Base-by-base conservation (phyloP, 176 grass and related monocot species). In the Pharus latifolius region DNA sequence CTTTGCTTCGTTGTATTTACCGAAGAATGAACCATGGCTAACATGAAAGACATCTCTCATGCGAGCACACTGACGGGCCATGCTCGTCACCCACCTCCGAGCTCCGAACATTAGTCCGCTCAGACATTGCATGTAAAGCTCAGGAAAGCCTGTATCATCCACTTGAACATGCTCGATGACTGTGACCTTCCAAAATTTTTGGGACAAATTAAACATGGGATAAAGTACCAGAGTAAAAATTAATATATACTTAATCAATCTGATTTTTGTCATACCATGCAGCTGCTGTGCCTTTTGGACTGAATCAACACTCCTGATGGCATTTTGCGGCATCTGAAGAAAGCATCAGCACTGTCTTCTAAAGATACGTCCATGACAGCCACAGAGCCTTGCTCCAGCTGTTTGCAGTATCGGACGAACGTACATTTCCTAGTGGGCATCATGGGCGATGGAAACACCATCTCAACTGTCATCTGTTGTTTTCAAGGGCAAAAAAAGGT, bases 221-320 rank as follows among this genome's bases (percentile, higher is more conserved):
- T 23, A 28, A 5, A n/a, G 8, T 25, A 54, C 1, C 1, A 44
- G 2, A 2, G 11, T 29, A 37, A 41, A 60, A 26, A 16, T 12
- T 7, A 7, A 16, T n/a, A n/a, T n/a, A n/a, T 54, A 28, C 27
- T 30, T 32, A 38, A 16, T 17, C 47, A 26, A 25, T 44, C 10
- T 29, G 45, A n/a, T 57, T 51, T 41, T 5, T 29, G 43, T 26
- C 41, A 26, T 85, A 86, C 91, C 86, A 83, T 86, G 77, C 86
- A 77, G 79, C 3, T 80, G 70, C 74, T 78, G 43, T 45, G 29
- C 24, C 66, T 78, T 24, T 86, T 10, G 56, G 80, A 49, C 60
- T 78, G 66, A 17, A 94, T 77, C 19, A 94, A 41, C 20, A 81
- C 1, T 6, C 91, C 91, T n/a, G 91, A 94, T 41, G 91, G 83